Evolutionary conservation across 441 rosid genomes (phyloP), one percentile per base, ranked within the genome.

Genomic region (Croton setiger): DNA sequence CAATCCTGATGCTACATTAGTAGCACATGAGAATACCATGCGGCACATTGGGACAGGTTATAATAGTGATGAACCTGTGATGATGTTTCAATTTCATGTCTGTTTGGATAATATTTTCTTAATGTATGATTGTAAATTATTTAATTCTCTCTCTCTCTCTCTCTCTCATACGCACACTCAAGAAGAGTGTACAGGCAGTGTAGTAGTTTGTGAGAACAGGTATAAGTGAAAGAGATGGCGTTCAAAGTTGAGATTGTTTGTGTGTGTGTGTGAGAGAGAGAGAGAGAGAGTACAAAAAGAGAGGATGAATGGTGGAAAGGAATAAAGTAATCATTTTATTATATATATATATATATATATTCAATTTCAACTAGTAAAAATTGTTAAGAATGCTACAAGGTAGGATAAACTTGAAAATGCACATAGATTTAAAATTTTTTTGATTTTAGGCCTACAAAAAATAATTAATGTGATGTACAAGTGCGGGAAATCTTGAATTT

Each of bases 11-110:
- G 93, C 95, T 73, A 76, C 67, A 21, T 78, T 89, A 35, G 72
- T 93, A 63, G 93, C 90, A 39, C 95, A 93, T 74, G 86, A 83
- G 80, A 89, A 89, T 12, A 89, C 98, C 59, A 84, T 79, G 85
- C 71, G 80, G 54, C 96, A 85, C 67, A 76, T 91, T 78, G 79
- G 85, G 45, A 82, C 80, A 84, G 87, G 88, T 82, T 63, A 66
- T 66, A 41, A 55, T 33, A 44, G 39, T 18, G 45, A 60, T 21
- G 33, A 48, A 18, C 23, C 9, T 55, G 17, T 15, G 48, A 45
- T 17, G 18, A 0, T 7, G 44, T 48, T 36, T 9, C 14, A 23
- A 23, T 43, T 37, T 41, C 8, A 10, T 73, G 45, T 64, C 60
- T 73, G 37, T 57, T 39, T 20, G 15, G 20, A 45, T 53, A 44